Evolutionary conservation across 768 basidiomycete species (phyloP), one percentile per base, ranked within the genome.

Genomic region (Chlorophyllum brunneum): DNA sequence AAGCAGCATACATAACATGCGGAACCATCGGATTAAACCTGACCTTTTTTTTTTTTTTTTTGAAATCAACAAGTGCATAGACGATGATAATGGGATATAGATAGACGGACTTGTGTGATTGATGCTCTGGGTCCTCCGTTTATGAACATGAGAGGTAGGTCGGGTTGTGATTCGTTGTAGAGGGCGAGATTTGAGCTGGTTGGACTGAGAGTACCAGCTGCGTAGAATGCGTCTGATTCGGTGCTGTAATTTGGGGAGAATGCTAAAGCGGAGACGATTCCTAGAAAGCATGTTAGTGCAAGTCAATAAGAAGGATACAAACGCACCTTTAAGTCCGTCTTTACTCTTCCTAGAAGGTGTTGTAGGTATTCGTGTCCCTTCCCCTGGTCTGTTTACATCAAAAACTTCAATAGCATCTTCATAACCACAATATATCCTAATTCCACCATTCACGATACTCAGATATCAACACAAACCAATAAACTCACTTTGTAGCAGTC

Each of bases 361-460:
- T 1, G 88, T 92, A 13, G 70, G 75, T 2, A 93, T 58, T 2
- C 94, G 78, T 0, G 74, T 77, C 2, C 90, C 89, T 58, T 81
- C 78, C 0, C 93, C 91, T 0, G 93, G 93, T 22, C 67, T 66
- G 8, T 77, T 69, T 4, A 95, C 65, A 59, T 94, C 89, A 61
- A 95, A 90, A 13, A 92, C 75, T 65, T 94, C 92, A 44, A 95
- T 87, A 5, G 90, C 86, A 57, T 85, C 80, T 65, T 92, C 86
- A 54, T 86, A 88, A 0, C 92, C 92, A 62, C 93, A 93, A 65
- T 92, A 95, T 2, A 95, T 65, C 58, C 92, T 91, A 60, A 11
- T n/a, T n/a, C n/a, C n/a, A n/a, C n/a, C n/a, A 27, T 18, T 54
- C 13, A 15, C 27, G 3, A 18, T 45, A 13, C 27, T 9, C 8